Percentiles rank a stretch among this genome's conserved stretches.
Evolutionary conservation across 2,329 filamentous ascomycete genomes (phyloP).

Genomic region (Aciculosporium take): DNA sequence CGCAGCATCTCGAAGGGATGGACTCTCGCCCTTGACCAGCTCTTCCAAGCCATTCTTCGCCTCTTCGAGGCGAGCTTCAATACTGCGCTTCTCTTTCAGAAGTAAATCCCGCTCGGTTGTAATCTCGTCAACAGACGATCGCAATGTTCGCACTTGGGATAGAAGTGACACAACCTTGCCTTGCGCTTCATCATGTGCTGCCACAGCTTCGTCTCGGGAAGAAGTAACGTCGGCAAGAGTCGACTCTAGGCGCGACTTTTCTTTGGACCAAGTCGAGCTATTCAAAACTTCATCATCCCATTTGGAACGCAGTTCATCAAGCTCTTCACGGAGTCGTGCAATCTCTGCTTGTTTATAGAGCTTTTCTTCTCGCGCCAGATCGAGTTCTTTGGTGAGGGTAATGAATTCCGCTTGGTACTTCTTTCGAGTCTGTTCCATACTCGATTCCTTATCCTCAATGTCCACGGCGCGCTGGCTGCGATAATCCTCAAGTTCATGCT

Average conservation of each 20-base stretch:
- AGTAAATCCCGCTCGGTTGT: conserved; percentile 73
- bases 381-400: conserved; percentile 78
- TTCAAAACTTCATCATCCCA: conserved; percentile 98
- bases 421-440: conserved; percentile 91
- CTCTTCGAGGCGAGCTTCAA: conserved; percentile 75
- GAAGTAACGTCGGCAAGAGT: conserved; percentile 78
- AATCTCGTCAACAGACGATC: conserved; percentile 73
- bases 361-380: conserved; percentile 80
- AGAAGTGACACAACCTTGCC: conserved; percentile 81
- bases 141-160: conserved; percentile 74
- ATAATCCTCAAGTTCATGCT: conserved; percentile 96
- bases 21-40: conserved; percentile 69
- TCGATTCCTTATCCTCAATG: conserved; percentile 90
- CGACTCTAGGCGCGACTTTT: conserved; percentile 82
- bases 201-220: conserved; percentile 85
- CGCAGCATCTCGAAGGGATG: conserved; percentile 79
- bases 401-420: conserved; percentile 94
- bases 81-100: conserved; percentile 74
- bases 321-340: conserved; percentile 77
- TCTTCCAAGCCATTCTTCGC: conserved; percentile 82
- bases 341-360: conserved; percentile 80
- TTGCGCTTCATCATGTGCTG: conserved; percentile 89
- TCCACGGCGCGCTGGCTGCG: conserved; percentile 88
- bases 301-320: conserved; percentile 86
- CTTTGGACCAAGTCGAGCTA: conserved; percentile 95